phyloP scores from a whole-genome alignment of 2,329 filamentous ascomycete species.

The Diaporthe amygdali region DNA sequence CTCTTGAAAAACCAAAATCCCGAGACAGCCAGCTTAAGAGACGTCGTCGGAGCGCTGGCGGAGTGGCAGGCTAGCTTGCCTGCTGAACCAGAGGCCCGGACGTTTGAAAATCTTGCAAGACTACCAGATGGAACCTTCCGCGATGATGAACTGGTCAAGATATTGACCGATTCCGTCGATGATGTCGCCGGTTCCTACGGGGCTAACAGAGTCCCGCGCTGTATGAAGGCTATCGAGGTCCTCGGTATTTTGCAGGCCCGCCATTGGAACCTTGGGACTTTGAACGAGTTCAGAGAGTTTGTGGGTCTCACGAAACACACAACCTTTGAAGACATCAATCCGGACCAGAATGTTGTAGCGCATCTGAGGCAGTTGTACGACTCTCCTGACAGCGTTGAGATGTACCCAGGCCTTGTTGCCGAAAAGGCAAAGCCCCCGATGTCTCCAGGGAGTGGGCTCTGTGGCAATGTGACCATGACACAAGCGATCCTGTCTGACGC shows the following conservation, averaged over 20 bases:
- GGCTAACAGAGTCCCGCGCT: constrained; percentile 61
- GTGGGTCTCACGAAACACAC: constrained; percentile 63
- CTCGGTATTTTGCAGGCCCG: constrained; percentile 67
- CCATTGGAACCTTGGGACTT: constrained; percentile 63
- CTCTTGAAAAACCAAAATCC: constrained; percentile 45
- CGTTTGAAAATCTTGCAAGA: constrained; percentile 54
- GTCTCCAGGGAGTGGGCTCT: constrained; percentile 57
- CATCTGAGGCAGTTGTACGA: constrained; percentile 64
- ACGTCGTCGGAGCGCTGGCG: constrained; percentile 44
- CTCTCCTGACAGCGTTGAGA: constrained; percentile 69
- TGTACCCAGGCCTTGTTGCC: constrained; percentile 72
- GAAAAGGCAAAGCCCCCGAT: constrained; percentile 60
- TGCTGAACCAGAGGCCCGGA: constrained; percentile 50
- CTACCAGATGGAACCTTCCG: constrained; percentile 56
- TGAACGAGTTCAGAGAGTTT: constrained; percentile 70
- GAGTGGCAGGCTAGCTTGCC: constrained; percentile 45
- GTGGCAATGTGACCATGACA: constrained; percentile 57
- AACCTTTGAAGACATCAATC: constrained; percentile 64
- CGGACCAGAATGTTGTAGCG: constrained; percentile 59
- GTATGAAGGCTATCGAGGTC: constrained; percentile 65
- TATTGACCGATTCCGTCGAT: constrained; percentile 62
- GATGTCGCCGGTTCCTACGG: constrained; percentile 66
- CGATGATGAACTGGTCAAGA: constrained; percentile 61
- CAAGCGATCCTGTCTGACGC: constrained; percentile 65
- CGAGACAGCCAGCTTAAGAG: constrained; percentile 38